Evolutionary conservation across 176 grass and related monocot genomes (phyloP).

Genomic region (Eremochloa ophiuroides): DNA sequence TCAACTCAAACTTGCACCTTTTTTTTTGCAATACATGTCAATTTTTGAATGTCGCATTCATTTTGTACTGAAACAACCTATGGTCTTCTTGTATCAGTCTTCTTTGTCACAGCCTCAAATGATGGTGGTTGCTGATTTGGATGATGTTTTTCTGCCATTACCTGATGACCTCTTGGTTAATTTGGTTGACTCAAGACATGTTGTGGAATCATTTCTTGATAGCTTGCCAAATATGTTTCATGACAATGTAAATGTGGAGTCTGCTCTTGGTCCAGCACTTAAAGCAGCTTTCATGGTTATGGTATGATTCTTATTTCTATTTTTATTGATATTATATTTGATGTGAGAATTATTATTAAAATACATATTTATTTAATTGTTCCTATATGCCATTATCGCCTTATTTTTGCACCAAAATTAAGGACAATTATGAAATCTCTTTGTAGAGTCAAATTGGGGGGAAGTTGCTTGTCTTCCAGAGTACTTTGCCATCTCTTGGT

Average conservation of each 20-base stretch:
- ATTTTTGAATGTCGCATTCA: neutral
- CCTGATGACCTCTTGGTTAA: conserved; percentile 97
- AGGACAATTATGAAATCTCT: conserved; percentile 15
- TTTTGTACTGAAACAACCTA: conserved; percentile 9
- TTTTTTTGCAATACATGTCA: neutral
- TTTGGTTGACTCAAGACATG: conserved; percentile 79
- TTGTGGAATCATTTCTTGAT: conserved; percentile 85
- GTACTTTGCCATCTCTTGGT: conserved; percentile 90
- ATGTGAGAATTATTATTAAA: conserved; percentile 1
- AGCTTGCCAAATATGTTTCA: conserved; percentile 96
- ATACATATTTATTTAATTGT: neutral
- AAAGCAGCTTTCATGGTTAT: conserved; percentile 96
- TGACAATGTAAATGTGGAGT: conserved; percentile 83
- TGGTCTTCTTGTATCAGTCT: conserved; percentile 55
- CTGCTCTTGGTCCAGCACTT: conserved; percentile 88
- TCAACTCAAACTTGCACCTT: neutral
- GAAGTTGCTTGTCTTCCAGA: conserved; percentile 90
- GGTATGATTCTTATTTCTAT: conserved; percentile 49
- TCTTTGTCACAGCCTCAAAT: conserved; percentile 94
- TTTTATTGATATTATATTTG: conserved; percentile 15
- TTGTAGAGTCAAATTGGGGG: conserved; percentile 89
- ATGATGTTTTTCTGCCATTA: conserved; percentile 85
- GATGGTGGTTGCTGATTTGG: conserved; percentile 87
- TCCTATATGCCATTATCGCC: conserved; percentile 5
- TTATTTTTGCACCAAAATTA: conserved; percentile 24